These are phyloP conservation scores for Phaseolus lunatus DNA, from an alignment of 306 rosid species.

Conservation along the genomic window DNA sequence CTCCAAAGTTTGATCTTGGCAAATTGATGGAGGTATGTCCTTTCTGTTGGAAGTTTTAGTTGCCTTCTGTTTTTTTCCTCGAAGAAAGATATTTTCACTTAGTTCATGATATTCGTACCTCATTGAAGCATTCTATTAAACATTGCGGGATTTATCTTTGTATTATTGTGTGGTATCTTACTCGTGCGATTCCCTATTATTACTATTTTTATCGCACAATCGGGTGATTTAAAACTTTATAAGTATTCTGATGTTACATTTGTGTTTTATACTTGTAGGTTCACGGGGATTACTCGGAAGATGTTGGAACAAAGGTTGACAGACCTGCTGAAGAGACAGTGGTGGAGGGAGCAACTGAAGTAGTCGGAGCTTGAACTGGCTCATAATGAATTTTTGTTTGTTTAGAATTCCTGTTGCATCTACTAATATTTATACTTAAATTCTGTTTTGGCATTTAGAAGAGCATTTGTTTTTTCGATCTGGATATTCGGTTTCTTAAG, in stretches of 20 bases:
- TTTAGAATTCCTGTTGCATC: constrained; percentile 28
- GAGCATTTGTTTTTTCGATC: constrained; percentile 36
- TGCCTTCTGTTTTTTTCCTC: neutral
- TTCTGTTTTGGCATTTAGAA: constrained; percentile 40
- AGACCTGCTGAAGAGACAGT: constrained; percentile 76
- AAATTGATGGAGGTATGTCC: constrained; percentile 89
- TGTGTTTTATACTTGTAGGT: constrained; percentile 55
- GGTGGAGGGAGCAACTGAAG: constrained; percentile 63
- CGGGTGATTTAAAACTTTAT: neutral
- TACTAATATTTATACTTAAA: neutral
- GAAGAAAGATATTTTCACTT: neutral
- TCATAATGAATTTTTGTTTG: constrained; percentile 22
- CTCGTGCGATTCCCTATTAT: neutral
- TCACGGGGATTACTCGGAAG: constrained; percentile 86
- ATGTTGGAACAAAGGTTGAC: constrained; percentile 84
- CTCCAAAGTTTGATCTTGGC: constrained; percentile 95
- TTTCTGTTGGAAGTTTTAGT: neutral
- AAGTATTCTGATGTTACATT: neutral
- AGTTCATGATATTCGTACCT: neutral
- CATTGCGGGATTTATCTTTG: neutral
- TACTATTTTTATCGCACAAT: neutral
- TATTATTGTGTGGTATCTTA: neutral
- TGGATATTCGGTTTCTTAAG: constrained; percentile 2
- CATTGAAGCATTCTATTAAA: too few species aligned
- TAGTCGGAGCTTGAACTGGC: constrained; percentile 71